A percentile compares a stretch with the other conserved stretches of the same genome.
These are phyloP conservation scores for Aspergillus amoenus DNA, from an alignment of 2,329 filamentous ascomycete species.

Conservation along the genomic window DNA sequence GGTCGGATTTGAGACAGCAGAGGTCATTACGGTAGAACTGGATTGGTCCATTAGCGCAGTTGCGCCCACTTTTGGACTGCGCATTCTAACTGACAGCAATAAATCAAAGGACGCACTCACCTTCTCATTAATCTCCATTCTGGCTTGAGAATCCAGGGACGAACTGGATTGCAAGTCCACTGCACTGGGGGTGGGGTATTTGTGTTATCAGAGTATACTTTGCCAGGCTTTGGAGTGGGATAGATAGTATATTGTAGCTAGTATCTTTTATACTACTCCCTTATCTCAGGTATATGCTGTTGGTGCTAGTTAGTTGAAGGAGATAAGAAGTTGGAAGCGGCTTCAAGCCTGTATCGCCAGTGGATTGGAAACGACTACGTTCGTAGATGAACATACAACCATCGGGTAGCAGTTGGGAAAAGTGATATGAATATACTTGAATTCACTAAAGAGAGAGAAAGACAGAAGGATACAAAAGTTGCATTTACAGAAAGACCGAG, in stretches of 20 bases:
- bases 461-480: neutral
- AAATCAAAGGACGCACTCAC: conserved; percentile 2
- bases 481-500: neutral
- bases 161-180: conserved; percentile 4
- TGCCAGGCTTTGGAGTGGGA: neutral
- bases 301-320: neutral
- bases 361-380: neutral
- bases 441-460: too few species aligned
- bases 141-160: neutral
- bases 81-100: neutral
- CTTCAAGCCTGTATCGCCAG: neutral
- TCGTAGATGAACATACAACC: too few species aligned
- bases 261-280: neutral
- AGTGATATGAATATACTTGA: neutral
- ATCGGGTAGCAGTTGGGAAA: neutral
- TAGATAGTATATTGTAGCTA: neutral
- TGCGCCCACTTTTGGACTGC: neutral
- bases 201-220: neutral
- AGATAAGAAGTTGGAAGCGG: neutral
- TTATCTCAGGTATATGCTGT: neutral
- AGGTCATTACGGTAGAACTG: conserved; percentile 22
- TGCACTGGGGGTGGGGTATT: neutral
- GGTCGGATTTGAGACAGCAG: conserved; percentile 22
- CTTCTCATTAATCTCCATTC: neutral
- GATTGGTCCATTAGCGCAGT: neutral